Conservation (phyloP, 2,329 filamentous ascomycete species). For the Waltergamsia citrina region DNA sequence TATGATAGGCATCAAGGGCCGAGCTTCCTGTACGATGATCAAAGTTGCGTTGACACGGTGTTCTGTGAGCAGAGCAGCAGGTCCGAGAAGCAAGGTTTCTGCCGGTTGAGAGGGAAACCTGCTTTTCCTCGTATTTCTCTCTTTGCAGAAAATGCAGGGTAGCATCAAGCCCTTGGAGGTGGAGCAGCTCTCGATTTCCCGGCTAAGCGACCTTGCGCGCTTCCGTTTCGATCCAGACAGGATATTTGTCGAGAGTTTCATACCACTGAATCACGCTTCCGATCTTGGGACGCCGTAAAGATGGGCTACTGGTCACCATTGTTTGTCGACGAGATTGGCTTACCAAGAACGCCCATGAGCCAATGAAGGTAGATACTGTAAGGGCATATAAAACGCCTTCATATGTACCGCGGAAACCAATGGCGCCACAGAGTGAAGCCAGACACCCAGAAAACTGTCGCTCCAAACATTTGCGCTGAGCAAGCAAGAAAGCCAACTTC, state of each 20-base stretch:
- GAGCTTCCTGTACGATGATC: too few relatives aligned
- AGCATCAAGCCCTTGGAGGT: too few relatives aligned
- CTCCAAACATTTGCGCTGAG: slow-evolving; percentile 43
- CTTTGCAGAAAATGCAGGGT: too few relatives aligned
- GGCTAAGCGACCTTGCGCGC: background rate
- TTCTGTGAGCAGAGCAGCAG: too few relatives aligned
- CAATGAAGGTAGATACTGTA: slow-evolving; percentile 33
- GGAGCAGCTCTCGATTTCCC: too few relatives aligned
- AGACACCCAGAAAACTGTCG: slow-evolving; percentile 55
- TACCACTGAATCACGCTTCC: slow-evolving; percentile 13
- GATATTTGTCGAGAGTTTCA: slow-evolving; percentile 12
- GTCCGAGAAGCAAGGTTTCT: too few relatives aligned
- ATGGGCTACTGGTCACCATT: too few relatives aligned
- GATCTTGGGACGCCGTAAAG: slow-evolving; percentile 8
- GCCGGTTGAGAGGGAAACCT: too few relatives aligned
- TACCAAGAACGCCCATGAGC: slow-evolving; percentile 33
- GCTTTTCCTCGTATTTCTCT: too few relatives aligned
- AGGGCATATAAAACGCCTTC: slow-evolving; percentile 11
- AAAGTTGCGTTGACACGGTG: too few relatives aligned
- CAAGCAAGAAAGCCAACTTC: slow-evolving; percentile 56
- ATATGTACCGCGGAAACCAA: slow-evolving; percentile 33
- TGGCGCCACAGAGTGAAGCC: slow-evolving; percentile 48
- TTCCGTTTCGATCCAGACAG: background rate
- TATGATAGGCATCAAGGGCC: too few relatives aligned
- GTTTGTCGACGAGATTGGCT: slow-evolving; percentile 6